Base-by-base conservation (phyloP, 202 grass and related monocot genomes). In the Hordeum pubiflorum region DNA sequence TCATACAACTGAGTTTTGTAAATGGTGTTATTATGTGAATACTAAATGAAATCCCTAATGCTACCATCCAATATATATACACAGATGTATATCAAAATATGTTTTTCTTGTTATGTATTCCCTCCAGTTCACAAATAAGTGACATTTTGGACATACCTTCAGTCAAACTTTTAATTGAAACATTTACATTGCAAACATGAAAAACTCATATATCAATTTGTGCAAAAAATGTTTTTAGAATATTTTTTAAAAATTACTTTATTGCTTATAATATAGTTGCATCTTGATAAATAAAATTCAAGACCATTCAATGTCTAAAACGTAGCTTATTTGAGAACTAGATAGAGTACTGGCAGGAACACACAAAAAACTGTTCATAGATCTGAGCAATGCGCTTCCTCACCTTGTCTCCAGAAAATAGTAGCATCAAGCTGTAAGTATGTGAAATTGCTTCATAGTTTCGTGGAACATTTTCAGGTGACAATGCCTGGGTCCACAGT, bases 401-500 rank as follows among this genome's bases (percentile, higher is more conserved):
- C 73, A 98, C 95, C 95, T 91, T 93, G 59, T 54, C 79, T 82
- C 77, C 82, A 91, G 92, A 98, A 89, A 98, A 98, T 10, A 98
- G 60, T 74, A 98, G 90, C 84, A 91, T 84, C 88, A 98, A 92
- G 74, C 92, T 89, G 82, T 89, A 98, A 21, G 95, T 98, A 74
- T 98, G 92, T 85, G 92, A 91, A 66, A 98, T 94, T 48, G 95
- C 95, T 80, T 94, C 92, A 72, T 88, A 98, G 70, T 89, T 98
- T 79, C 59, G 84, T 21, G 95, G 95, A 87, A 74, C 33, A 84
- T 94, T 98, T 39, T 94, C 86, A 78, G 76, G 84, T 80, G 84
- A 94, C 34, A 89, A 64, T 80, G 95, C 90, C 56, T 98, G 95
- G 79, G 82, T 76, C 95, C 95, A 94, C 41, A 98, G 84, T 23